Evolutionary conservation across 2,329 filamentous ascomycete genomes (phyloP), one percentile per base, ranked within the genome.

Genomic region (Trichoderma cornu-damae): DNA sequence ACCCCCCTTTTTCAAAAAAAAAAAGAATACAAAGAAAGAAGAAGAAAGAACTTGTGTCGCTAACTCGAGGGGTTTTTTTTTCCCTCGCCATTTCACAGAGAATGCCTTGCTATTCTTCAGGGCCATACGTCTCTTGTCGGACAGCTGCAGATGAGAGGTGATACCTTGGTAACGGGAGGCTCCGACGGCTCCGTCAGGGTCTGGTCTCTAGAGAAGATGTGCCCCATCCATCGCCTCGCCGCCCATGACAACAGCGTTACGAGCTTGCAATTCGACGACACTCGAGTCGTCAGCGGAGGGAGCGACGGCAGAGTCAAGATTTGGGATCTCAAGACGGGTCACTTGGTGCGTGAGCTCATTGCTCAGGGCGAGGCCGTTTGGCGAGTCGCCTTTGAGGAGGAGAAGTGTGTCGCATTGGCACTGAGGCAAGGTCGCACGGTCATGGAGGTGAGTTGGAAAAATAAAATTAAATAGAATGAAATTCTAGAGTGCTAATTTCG

Each of bases 171-270:
- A 38, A 99, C 94, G 0, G 94, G 94, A 62, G 94, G 94, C 50
- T 96, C 91, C 12, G 94, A 99, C 70, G 94, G 94, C 22, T 96
- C 91, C 18, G 94, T 99, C 49, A 83, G 95, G 53, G 92, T 99
- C 22, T 99, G 94, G 94, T 96, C 92, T 26, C 75, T 99, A 61
- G 86, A 91, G 64, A 89, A 87, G 64, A 95, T 93, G 80, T 87
- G 87, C 60, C 88, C 94, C 0, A 96, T 99, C 60, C 94, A 99
- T 74, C 85, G 94, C 44, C 80, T 99, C 51, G 94, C 94, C 38
- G 94, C 94, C 3, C 94, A 99, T 70, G 94, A 99, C 72, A 99
- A 99, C 72, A 96, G 92, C 70, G 94, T 99, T 53, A 99, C 94
- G 1, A 96, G 91, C 71, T 77, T 99, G 64, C 94, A 99, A 69